A percentile compares a stretch with the other conserved stretches of the same genome.
Conservation (phyloP, 2,329 filamentous ascomycete species). For the Fusarium temperatum region DNA sequence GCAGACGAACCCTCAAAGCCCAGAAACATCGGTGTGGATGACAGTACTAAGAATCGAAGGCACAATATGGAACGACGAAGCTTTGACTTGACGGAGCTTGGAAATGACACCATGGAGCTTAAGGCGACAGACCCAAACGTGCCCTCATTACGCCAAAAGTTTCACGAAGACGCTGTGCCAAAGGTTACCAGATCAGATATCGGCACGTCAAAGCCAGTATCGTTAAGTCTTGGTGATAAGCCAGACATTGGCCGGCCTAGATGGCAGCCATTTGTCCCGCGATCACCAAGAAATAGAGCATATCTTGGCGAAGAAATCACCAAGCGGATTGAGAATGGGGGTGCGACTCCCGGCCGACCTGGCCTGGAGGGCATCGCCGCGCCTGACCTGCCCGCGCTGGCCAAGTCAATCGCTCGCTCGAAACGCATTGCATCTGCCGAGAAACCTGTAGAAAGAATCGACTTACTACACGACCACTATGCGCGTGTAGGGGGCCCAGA, state of each 20-base stretch:
- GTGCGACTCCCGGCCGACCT: constrained; percentile 33
- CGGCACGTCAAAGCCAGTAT: constrained; percentile 12
- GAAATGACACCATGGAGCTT: constrained; percentile 24
- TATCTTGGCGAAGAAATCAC: constrained; percentile 49
- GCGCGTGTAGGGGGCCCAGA: constrained; percentile 55
- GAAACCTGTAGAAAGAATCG: constrained; percentile 50
- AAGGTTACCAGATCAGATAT: constrained; percentile 27
- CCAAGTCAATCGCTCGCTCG: constrained; percentile 36
- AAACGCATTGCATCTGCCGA: constrained; percentile 22
- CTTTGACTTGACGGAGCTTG: constrained; percentile 41
- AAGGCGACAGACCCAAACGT: constrained; percentile 26
- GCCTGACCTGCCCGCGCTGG: constrained; percentile 42
- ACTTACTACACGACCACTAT: constrained; percentile 57
- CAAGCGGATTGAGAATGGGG: constrained; percentile 44
- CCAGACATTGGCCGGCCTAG: constrained; percentile 47
- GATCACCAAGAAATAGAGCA: constrained; percentile 51
- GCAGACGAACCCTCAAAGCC: constrained; percentile 11
- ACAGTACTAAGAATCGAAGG: not conserved
- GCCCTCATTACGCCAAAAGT: constrained; percentile 49
- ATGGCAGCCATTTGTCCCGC: constrained; percentile 55
- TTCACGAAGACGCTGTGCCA: constrained; percentile 42
- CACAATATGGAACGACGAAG: constrained; percentile 36
- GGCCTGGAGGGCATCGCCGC: constrained; percentile 38
- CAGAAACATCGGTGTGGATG: not conserved
- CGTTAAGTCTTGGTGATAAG: constrained; percentile 35